These are phyloP conservation scores for Sporothrix pallida DNA, from an alignment of 2,329 filamentous ascomycete genomes.

Conservation along the genomic window DNA sequence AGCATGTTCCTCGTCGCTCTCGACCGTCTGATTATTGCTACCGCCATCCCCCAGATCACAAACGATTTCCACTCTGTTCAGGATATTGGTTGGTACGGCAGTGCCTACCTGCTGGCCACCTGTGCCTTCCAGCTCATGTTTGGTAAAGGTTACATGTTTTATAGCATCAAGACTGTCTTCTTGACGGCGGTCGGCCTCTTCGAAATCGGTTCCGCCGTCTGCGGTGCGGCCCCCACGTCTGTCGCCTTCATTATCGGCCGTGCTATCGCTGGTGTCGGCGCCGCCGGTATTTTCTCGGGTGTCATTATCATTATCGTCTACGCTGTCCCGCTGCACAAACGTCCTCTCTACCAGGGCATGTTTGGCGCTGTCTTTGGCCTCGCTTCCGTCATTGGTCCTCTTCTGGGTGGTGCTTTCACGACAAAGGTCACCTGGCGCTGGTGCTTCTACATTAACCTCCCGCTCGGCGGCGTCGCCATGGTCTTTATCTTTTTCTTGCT, in stretches of 20 bases:
- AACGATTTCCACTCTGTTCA: constrained; percentile 36
- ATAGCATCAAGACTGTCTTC: constrained; percentile 46
- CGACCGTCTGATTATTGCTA: constrained; percentile 43
- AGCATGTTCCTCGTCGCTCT: constrained; percentile 50
- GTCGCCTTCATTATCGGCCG: constrained; percentile 51
- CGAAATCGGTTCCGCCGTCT: constrained; percentile 50
- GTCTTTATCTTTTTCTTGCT: constrained; percentile 43
- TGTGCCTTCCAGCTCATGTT: constrained; percentile 47
- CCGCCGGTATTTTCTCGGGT: constrained; percentile 50
- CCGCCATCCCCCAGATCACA: constrained; percentile 38
- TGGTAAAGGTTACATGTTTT: constrained; percentile 50
- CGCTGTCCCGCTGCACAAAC: constrained; percentile 45
- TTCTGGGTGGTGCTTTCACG: constrained; percentile 50
- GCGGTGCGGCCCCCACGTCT: constrained; percentile 50
- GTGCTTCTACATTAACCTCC: constrained; percentile 51
- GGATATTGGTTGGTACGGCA: constrained; percentile 39
- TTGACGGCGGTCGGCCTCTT: constrained; percentile 46
- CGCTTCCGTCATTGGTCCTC: constrained; percentile 47
- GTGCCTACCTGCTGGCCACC: constrained; percentile 37
- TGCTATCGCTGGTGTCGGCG: constrained; percentile 50
- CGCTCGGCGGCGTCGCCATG: constrained; percentile 46
- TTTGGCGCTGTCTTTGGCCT: constrained; percentile 48
- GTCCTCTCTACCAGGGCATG: constrained; percentile 47
- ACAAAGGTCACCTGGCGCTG: constrained; percentile 48
- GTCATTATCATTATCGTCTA: constrained; percentile 46